Percentiles rank a stretch among this genome's conserved stretches.
Conservation (phyloP, 2,329 filamentous ascomycete genomes). For the Aspergillus sp. region DNA sequence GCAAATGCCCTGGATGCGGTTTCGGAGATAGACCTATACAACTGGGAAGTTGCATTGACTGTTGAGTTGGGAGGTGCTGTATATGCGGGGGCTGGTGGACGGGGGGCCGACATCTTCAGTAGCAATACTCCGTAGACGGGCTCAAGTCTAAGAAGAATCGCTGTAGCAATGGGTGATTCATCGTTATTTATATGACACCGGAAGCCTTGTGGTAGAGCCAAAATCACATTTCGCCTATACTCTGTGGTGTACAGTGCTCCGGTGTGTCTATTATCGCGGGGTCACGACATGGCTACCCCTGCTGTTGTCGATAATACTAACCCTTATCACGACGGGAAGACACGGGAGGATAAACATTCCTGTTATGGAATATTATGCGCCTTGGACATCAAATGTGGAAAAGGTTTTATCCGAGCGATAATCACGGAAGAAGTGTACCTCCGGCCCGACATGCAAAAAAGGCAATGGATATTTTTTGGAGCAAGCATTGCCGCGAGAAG, state of each 20-base stretch:
- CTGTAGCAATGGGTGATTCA: not conserved
- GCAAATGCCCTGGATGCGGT: constrained; percentile 23
- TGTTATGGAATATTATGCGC: constrained; percentile 2
- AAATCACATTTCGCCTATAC: not conserved
- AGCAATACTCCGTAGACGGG: no score
- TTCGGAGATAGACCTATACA: constrained; percentile 31
- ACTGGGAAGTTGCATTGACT: constrained; percentile 27
- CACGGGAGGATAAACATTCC: constrained; percentile 1
- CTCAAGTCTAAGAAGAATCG: not conserved
- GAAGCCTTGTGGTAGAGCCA: not conserved
- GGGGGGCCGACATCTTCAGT: constrained; percentile 19
- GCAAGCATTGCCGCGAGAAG: constrained; percentile 5
- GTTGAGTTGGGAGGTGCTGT: constrained; percentile 28
- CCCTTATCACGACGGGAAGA: constrained; percentile 8
- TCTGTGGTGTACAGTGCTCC: not conserved
- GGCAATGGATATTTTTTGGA: constrained; percentile 28
- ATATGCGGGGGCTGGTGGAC: constrained; percentile 33
- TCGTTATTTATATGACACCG: not conserved
- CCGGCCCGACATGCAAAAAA: constrained; percentile 16
- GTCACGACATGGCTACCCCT: no score
- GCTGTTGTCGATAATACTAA: constrained; percentile 2
- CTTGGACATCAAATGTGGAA: constrained; percentile 8
- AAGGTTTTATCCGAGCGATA: constrained; percentile 11
- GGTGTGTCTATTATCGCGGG: not conserved
- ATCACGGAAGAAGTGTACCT: constrained; percentile 14